These are phyloP conservation scores for Xylariales sp. DNA, from an alignment of 2,329 filamentous ascomycete genomes.

Conservation along the genomic window DNA sequence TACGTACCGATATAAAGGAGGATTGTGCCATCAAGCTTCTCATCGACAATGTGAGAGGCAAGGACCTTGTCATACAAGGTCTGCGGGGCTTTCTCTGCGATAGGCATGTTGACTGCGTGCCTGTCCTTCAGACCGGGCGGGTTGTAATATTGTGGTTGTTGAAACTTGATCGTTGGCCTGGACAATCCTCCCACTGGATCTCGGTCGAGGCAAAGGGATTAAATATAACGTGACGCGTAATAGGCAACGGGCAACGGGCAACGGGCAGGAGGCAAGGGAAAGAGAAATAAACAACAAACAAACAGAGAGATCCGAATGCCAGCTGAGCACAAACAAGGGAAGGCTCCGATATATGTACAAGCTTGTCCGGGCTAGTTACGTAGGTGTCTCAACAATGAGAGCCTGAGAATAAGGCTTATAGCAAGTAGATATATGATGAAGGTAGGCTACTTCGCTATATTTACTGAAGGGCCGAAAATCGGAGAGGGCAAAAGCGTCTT, in stretches of 20 bases:
- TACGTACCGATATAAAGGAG: conserved; percentile 89
- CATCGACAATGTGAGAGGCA: conserved; percentile 91
- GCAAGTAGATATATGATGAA: conserved; percentile 1
- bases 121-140: conserved; percentile 13
- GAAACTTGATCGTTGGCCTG: too few species aligned
- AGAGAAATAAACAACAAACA: neutral
- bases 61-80: conserved; percentile 99
- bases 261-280: neutral
- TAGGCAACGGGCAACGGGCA: neutral
- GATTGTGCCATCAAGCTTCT: conserved; percentile 92
- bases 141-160: neutral
- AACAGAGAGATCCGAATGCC: neutral
- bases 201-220: neutral
- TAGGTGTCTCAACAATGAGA: conserved; percentile 7
- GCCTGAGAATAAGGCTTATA: neutral
- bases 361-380: neutral
- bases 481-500: conserved; percentile 44
- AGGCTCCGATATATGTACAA: conserved; percentile 20
- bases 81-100: conserved; percentile 63
- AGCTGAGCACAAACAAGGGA: conserved; percentile 15
- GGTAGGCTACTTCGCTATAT: conserved; percentile 18
- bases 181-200: neutral
- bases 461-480: conserved; percentile 43
- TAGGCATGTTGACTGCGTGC: conserved; percentile 69
- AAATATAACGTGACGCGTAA: neutral